Conservation (phyloP, 2,329 filamentous ascomycete species). For the Passalora sequoiae region DNA sequence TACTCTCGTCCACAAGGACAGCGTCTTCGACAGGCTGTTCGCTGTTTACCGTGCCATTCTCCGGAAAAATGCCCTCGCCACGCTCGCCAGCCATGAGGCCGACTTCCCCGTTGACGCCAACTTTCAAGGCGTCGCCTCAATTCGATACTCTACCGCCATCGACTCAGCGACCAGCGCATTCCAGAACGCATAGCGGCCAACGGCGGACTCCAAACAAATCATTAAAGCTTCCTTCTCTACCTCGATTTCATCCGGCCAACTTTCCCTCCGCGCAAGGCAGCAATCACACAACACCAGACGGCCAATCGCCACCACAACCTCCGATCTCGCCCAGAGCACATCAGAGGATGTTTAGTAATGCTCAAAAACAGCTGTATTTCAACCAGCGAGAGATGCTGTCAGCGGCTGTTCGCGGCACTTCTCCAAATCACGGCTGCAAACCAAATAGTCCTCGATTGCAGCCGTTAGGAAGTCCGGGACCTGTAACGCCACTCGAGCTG, state of each 20-base stretch:
- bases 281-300: constrained; percentile 34
- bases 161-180: constrained; percentile 28
- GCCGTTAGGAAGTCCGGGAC: constrained; percentile 48
- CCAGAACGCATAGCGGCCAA: constrained; percentile 29
- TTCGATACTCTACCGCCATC: constrained; percentile 32
- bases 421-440: constrained; percentile 28
- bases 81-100: constrained; percentile 33
- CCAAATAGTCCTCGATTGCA: constrained; percentile 46
- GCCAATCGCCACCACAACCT: constrained; percentile 37
- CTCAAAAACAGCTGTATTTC: constrained; percentile 45
- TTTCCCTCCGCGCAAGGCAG: constrained; percentile 39
- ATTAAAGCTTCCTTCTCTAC: constrained; percentile 46
- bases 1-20: too few species aligned
- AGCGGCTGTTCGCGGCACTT: constrained; percentile 21
- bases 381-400: constrained; percentile 43
- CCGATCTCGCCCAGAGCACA: constrained; percentile 41
- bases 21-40: too few species aligned
- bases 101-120: constrained; percentile 32
- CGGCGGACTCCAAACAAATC: constrained; percentile 34
- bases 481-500: constrained; percentile 50
- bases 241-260: constrained; percentile 51
- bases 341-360: constrained; percentile 44
- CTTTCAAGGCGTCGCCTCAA: constrained; percentile 25
- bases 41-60: too few species aligned
- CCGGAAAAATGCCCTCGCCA: constrained; percentile 32